phyloP scores from a whole-genome alignment of 2,329 filamentous ascomycete genomes.

The Fusarium guadeloupense region DNA sequence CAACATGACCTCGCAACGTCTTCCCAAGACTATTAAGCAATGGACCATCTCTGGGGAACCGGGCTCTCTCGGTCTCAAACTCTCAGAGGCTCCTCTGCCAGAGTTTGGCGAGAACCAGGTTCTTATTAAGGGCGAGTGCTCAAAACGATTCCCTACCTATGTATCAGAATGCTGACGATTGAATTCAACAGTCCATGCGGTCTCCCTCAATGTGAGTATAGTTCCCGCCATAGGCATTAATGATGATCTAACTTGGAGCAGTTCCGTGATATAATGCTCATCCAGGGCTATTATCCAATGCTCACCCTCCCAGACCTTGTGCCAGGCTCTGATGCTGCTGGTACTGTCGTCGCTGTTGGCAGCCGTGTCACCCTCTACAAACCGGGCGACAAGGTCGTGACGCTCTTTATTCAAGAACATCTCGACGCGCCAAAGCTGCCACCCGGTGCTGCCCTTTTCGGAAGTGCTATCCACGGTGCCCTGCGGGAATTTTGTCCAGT shows the following conservation, averaged over 20 bases:
- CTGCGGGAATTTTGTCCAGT: slow-evolving; percentile 75
- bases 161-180: no score
- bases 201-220: no score
- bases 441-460: slow-evolving; percentile 72
- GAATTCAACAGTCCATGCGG: no score
- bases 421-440: slow-evolving; percentile 50
- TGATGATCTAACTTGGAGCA: slow-evolving; percentile 33
- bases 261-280: slow-evolving; percentile 65
- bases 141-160: no score
- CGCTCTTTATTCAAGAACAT: slow-evolving; percentile 69
- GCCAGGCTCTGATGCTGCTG: slow-evolving; percentile 63
- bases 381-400: slow-evolving; percentile 64
- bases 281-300: no score
- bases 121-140: slow-evolving; percentile 68
- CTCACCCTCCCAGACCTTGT: slow-evolving; percentile 62
- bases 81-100: no score
- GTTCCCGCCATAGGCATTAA: no score
- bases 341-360: slow-evolving; percentile 62
- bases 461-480: slow-evolving; percentile 73
- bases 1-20: slow-evolving; percentile 40
- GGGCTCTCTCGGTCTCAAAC: no score
- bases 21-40: slow-evolving; percentile 58
- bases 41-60: slow-evolving; percentile 67
- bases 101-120: slow-evolving; percentile 75
- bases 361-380: slow-evolving; percentile 58